Conservation (phyloP, 257 asterid species). For the Fraxinus quadrangulata region DNA sequence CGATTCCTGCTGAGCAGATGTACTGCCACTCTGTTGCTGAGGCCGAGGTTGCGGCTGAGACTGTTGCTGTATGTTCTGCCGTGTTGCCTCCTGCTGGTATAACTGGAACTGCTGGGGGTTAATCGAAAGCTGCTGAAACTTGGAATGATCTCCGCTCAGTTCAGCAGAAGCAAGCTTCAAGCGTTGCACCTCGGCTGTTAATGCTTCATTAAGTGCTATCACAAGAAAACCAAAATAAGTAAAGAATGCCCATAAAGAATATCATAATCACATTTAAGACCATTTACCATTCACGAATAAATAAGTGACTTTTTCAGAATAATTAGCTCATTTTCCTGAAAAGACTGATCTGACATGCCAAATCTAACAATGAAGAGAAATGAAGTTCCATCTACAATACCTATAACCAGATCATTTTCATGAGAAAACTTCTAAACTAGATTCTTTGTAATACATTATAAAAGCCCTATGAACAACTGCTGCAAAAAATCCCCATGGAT, state of each 20-base stretch:
- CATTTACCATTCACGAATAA: neutral
- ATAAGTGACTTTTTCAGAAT: neutral
- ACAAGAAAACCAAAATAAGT: constrained; percentile 15
- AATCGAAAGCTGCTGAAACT: constrained; percentile 56
- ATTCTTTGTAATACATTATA: neutral
- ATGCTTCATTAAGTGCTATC: constrained; percentile 72
- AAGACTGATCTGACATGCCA: neutral
- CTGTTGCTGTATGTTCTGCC: constrained; percentile 41
- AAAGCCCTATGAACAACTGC: neutral
- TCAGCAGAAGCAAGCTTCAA: constrained; percentile 53
- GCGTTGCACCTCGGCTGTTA: constrained; percentile 65
- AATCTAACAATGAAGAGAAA: neutral
- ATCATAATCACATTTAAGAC: neutral
- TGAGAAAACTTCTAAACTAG: neutral
- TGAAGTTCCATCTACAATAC: neutral
- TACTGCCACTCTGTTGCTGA: constrained; percentile 33
- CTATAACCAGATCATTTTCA: neutral
- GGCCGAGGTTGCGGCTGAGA: neutral
- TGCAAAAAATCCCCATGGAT: neutral
- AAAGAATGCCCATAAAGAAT: too few species aligned
- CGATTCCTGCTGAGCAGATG: constrained; percentile 37
- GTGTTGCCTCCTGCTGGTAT: constrained; percentile 41
- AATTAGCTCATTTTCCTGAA: neutral
- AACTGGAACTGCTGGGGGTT: constrained; percentile 53
- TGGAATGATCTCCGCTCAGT: constrained; percentile 44